Conservation (phyloP, 2,329 filamentous ascomycete species). For the Fusarium haematococcum region DNA sequence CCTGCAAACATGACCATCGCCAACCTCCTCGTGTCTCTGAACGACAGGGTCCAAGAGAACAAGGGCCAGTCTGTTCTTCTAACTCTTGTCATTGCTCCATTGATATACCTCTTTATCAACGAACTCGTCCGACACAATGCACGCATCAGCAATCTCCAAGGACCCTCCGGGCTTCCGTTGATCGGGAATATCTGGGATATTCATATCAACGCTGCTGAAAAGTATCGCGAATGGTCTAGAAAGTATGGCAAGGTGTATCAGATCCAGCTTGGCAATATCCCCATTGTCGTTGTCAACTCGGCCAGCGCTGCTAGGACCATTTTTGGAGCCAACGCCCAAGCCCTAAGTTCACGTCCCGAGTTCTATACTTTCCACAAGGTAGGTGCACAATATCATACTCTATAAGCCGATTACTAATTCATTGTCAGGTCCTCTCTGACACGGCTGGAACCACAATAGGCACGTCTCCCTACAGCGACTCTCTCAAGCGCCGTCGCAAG, state of each 20-base stretch:
- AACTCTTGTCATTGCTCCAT: conserved; percentile 45
- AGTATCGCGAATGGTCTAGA: conserved; percentile 66
- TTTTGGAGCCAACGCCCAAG: conserved; percentile 65
- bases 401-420: neutral
- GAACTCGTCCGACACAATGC: conserved; percentile 59
- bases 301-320: conserved; percentile 62
- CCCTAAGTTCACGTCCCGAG: conserved; percentile 65
- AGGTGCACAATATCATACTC: neutral
- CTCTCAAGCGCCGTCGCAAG: conserved; percentile 72
- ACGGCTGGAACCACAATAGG: conserved; percentile 76
- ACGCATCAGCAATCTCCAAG: conserved; percentile 59
- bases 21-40: conserved; percentile 34
- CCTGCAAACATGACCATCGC: conserved; percentile 44
- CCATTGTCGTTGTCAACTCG: conserved; percentile 67
- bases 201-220: conserved; percentile 65
- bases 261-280: conserved; percentile 68
- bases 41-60: conserved; percentile 35
- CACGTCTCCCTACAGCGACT: conserved; percentile 74
- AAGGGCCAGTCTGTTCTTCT: conserved; percentile 37
- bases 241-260: conserved; percentile 64
- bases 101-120: conserved; percentile 61
- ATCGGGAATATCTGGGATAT: conserved; percentile 69
- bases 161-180: conserved; percentile 63
- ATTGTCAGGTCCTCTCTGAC: conserved; percentile 67
- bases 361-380: conserved; percentile 72